phyloP scores from a whole-genome alignment of 2,329 filamentous ascomycete species.

The Mariannaea sp. region DNA sequence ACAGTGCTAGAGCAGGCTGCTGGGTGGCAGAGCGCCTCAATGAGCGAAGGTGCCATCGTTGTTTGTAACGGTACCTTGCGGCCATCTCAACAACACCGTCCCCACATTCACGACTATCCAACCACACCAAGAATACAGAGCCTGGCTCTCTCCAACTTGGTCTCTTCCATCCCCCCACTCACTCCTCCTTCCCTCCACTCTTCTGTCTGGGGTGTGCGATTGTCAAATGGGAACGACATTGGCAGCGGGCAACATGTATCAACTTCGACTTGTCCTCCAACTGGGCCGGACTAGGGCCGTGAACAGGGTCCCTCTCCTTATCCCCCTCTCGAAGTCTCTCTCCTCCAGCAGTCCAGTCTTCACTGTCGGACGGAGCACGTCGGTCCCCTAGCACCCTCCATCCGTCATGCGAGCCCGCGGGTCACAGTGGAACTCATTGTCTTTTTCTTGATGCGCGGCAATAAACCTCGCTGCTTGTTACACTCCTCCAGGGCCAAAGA shows the following conservation, averaged over 20 bases:
- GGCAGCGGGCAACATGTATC: slow-evolving; percentile 16
- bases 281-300: slow-evolving; percentile 20
- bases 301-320: slow-evolving; percentile 11
- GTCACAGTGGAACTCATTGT: slow-evolving; percentile 20
- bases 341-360: slow-evolving; percentile 10
- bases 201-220: slow-evolving; percentile 14
- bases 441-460: slow-evolving; percentile 22
- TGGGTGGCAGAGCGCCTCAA: slow-evolving; percentile 1
- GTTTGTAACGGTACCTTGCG: slow-evolving; percentile 23
- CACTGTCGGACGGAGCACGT: slow-evolving; percentile 6
- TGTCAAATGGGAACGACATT: slow-evolving; percentile 16
- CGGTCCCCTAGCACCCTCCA: slow-evolving; percentile 13
- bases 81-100: slow-evolving; percentile 8
- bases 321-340: slow-evolving; percentile 1
- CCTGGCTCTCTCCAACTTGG: slow-evolving; percentile 10
- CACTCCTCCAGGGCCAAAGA: slow-evolving; percentile 29
- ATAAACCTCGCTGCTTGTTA: slow-evolving; percentile 22
- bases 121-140: slow-evolving; percentile 18
- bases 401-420: slow-evolving; percentile 23
- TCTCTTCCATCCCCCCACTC: slow-evolving; percentile 15
- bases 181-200: slow-evolving; percentile 19
- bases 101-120: slow-evolving; percentile 14
- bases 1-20: neutral
- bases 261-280: slow-evolving; percentile 10
- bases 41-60: no score